A percentile compares a stretch with the other conserved stretches of the same genome.
Conservation (phyloP, 202 grass and related monocot genomes). For the Carex arenaria region DNA sequence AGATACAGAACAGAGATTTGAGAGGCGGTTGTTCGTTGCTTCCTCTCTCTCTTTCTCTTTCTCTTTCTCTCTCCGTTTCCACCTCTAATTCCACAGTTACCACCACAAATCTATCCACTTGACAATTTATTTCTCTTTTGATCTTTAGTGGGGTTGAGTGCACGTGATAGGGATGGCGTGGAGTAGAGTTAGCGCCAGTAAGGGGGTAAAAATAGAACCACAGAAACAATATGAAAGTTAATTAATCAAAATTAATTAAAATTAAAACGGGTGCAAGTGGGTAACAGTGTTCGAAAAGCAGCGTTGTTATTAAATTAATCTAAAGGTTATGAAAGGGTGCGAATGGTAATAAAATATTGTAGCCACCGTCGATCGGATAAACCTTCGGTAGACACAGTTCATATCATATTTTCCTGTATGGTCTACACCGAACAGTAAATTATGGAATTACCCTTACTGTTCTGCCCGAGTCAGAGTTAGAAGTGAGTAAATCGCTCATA, state of each 20-base stretch:
- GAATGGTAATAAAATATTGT: not conserved
- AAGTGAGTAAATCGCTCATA: too few relatives aligned
- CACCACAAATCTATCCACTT: conserved; percentile 12
- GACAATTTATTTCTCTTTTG: not conserved
- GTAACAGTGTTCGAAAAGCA: not conserved
- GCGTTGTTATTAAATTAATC: not conserved
- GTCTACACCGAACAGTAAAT: too few relatives aligned
- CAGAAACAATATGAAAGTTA: conserved; percentile 1
- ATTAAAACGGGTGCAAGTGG: not conserved
- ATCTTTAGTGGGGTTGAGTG: conserved; percentile 16
- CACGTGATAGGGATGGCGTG: conserved; percentile 22
- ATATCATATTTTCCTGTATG: not conserved
- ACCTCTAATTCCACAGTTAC: not conserved
- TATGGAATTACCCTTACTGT: too few relatives aligned
- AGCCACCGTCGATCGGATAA: not conserved
- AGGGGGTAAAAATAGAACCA: not conserved
- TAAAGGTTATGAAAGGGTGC: not conserved
- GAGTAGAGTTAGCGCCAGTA: conserved; percentile 1
- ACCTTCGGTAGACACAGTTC: not conserved
- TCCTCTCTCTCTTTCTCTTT: not conserved
- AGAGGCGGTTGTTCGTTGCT: conserved; percentile 1
- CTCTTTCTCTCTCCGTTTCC: not conserved
- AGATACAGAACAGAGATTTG: not conserved
- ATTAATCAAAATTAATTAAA: not conserved
- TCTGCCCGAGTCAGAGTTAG: too few relatives aligned